A percentile compares a stretch with the other conserved stretches of the same genome.
These are phyloP conservation scores for Emmonsiellopsis sp. DNA, from an alignment of 2,329 filamentous ascomycete species.

Conservation along the genomic window DNA sequence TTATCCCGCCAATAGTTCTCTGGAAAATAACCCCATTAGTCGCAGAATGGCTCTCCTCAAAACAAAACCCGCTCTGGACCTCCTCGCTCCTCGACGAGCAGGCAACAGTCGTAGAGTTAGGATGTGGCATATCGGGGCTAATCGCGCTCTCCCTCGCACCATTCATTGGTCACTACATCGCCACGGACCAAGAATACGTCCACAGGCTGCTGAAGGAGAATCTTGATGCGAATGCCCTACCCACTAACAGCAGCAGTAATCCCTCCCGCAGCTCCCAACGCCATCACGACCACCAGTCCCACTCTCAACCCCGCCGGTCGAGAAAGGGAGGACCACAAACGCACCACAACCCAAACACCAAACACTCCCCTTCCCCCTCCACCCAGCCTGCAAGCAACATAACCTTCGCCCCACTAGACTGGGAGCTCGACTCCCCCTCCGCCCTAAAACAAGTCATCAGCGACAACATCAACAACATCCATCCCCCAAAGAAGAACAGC, in stretches of 20 bases:
- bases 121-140: slow-evolving; percentile 77
- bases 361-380: slow-evolving; percentile 6
- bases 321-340: slow-evolving; percentile 9
- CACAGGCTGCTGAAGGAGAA: slow-evolving; percentile 68
- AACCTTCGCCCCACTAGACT: slow-evolving; percentile 60
- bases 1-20: slow-evolving; percentile 47
- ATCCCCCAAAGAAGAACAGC: background rate
- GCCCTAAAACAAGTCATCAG: slow-evolving; percentile 40
- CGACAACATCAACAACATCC: background rate
- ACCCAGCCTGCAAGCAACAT: slow-evolving; percentile 31
- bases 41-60: slow-evolving; percentile 64
- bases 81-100: slow-evolving; percentile 42
- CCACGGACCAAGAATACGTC: slow-evolving; percentile 85
- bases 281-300: background rate
- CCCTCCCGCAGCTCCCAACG: background rate
- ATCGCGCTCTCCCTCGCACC: slow-evolving; percentile 60
- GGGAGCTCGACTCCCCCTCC: slow-evolving; percentile 55
- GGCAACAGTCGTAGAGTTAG: slow-evolving; percentile 67
- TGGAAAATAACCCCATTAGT: slow-evolving; percentile 86
- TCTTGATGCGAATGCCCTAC: slow-evolving; percentile 40
- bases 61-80: slow-evolving; percentile 53
- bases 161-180: slow-evolving; percentile 55
- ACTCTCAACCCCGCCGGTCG: background rate
- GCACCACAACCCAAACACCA: slow-evolving; percentile 8
- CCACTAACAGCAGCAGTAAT: background rate